Conservation (phyloP, 768 basidiomycete species). For the Auricularia cornea region DNA sequence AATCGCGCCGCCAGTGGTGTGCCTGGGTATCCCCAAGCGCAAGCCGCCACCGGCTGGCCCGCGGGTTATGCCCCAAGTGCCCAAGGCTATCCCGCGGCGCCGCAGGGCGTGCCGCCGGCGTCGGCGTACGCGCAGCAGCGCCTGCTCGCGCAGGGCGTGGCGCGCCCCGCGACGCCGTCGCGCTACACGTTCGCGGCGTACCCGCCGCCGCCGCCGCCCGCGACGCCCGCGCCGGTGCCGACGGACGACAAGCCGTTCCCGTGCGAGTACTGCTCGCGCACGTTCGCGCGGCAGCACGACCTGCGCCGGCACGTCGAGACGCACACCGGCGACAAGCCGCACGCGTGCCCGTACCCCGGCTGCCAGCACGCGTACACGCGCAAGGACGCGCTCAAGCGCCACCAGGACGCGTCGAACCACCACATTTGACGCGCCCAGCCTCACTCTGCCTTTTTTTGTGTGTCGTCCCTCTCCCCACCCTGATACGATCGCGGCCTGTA, state of each 20-base stretch:
- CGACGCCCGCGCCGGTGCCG: neutral
- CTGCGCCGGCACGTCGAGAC: conserved; percentile 78
- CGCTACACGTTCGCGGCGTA: neutral
- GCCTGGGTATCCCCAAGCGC: neutral
- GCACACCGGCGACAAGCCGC: conserved; percentile 66
- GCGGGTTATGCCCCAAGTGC: neutral
- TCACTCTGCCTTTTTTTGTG: conserved; percentile 26
- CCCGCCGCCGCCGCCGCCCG: neutral
- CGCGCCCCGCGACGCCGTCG: neutral
- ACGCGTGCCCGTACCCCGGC: conserved; percentile 5
- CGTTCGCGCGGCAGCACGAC: conserved; percentile 82
- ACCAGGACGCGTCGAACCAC: conserved; percentile 41
- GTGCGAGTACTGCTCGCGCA: conserved; percentile 67
- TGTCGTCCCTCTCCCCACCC: conserved; percentile 4
- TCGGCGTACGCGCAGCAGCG: neutral
- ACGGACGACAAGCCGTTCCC: conserved; percentile 42
- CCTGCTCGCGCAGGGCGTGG: neutral
- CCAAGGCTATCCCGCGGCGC: neutral
- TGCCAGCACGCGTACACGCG: conserved; percentile 57
- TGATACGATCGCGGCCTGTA: conserved; percentile 8
- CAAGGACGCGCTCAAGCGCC: conserved; percentile 79
- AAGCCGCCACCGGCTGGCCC: neutral
- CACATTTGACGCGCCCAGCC: neutral
- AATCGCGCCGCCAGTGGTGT: neutral
- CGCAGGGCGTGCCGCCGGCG: neutral